Evolutionary conservation across 495 filamentous ascomycete species (phyloP).

Genomic region (Mytilinidion resinicola): DNA sequence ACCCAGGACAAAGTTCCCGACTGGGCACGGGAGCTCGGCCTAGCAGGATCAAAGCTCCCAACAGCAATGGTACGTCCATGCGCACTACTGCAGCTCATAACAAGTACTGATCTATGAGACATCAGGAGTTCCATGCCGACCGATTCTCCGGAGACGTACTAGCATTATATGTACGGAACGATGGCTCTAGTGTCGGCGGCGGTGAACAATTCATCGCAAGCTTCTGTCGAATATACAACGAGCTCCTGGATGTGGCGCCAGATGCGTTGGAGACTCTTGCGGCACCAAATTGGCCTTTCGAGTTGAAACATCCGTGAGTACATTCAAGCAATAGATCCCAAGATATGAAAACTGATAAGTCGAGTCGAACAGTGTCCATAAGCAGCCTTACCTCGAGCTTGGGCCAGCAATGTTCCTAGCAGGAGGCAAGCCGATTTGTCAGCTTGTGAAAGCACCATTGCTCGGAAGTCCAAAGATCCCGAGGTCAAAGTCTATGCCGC

Average conservation of each 20-base stretch:
- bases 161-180: slow-evolving; percentile 22
- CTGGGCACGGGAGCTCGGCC: slow-evolving; percentile 19
- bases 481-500: slow-evolving; percentile 11
- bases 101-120: neutral
- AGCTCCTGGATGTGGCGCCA: slow-evolving; percentile 18
- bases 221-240: slow-evolving; percentile 27
- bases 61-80: slow-evolving; percentile 20
- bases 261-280: slow-evolving; percentile 23
- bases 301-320: slow-evolving; percentile 24
- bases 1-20: slow-evolving; percentile 17
- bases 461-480: slow-evolving; percentile 19
- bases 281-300: slow-evolving; percentile 24
- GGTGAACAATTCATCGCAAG: slow-evolving; percentile 28
- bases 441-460: slow-evolving; percentile 27
- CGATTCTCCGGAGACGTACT: slow-evolving; percentile 28
- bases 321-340: neutral
- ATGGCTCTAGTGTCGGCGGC: slow-evolving; percentile 18
- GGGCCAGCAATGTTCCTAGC: slow-evolving; percentile 24
- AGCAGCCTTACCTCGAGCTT: slow-evolving; percentile 14
- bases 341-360: neutral
- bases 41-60: slow-evolving; percentile 27
- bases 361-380: neutral
- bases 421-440: slow-evolving; percentile 20
- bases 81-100: neutral
- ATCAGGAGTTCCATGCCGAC: slow-evolving; percentile 25